phyloP scores from a whole-genome alignment of 495 filamentous ascomycete species.

The Aspergillus homomorphus region DNA sequence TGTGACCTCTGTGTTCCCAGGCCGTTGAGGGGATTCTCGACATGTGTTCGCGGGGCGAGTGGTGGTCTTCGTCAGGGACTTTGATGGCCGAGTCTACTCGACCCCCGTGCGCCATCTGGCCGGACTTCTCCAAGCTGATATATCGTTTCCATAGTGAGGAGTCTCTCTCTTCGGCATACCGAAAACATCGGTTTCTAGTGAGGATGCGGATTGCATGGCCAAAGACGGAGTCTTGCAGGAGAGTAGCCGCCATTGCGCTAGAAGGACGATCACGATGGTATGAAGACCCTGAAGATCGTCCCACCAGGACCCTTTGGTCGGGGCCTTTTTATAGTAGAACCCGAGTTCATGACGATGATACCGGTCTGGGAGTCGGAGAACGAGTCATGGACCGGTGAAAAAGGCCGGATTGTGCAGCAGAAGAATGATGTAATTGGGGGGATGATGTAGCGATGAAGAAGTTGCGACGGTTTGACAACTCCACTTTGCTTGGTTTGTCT shows the following conservation, averaged over 20 bases:
- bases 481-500: background rate
- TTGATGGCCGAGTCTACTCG: constrained; percentile 9
- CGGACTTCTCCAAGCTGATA: constrained; percentile 24
- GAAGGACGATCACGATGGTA: background rate
- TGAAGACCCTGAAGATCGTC: background rate
- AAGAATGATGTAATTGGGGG: background rate
- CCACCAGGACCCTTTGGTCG: background rate
- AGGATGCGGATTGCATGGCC: constrained; percentile 29
- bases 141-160: constrained; percentile 32
- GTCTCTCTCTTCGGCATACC: constrained; percentile 32
- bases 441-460: background rate
- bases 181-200: constrained; percentile 19
- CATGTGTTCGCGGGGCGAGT: background rate
- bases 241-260: constrained; percentile 17
- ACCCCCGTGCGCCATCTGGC: constrained; percentile 26
- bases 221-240: constrained; percentile 26
- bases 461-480: too few relatives aligned
- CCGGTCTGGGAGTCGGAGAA: background rate
- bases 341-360: background rate
- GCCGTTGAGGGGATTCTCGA: constrained; percentile 1
- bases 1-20: constrained; percentile 1
- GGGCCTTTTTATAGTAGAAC: background rate
- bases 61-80: constrained; percentile 6
- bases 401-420: background rate
- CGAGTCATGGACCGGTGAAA: background rate